Evolutionary conservation across 257 asterid genomes (phyloP), one percentile per base, ranked within the genome.

Genomic region (Nicotiana otophora): DNA sequence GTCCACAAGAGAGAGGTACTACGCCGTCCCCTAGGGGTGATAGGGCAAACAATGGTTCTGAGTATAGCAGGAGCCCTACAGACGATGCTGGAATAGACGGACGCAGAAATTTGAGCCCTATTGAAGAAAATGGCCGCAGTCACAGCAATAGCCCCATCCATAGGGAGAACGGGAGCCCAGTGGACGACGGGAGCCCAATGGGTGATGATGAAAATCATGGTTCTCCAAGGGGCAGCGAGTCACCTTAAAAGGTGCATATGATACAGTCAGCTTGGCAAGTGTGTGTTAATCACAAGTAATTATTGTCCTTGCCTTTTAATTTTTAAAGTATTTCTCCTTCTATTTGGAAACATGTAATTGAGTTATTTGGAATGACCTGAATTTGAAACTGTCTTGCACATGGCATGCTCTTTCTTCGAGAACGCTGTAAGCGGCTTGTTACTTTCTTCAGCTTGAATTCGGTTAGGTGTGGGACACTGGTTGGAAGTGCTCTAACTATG

Each of bases 141-240:
- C 83, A 62, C 70, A 84, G 88, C 80, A 69, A 31, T 36, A 88
- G 92, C 84, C 86, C 89, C 34, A 74, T 81, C 83, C 90, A 83
- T 4, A 83, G 87, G 76, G 89, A 77, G 62, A 80, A 76, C 63
- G 87, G 80, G 28, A 86, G 87, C 81, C 90, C 91, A 15, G 79
- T 84, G 2, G 87, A 48, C 3, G 23, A 83, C 4, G 36, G 81
- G 28, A 82, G 84, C 48, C 81, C 84, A 34, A 15, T 34, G 0
- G 57, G 78, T 46, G 88, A 85, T 51, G 85, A 89, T 64, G 87
- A 85, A 46, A 87, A 82, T 81, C 85, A 60, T 77, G 90, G 82
- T 57, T 90, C 93, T 19, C 92, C 87, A 3, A 85, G 91, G 82
- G 89, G 92, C 84, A 87, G 90, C 7, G 93, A 90, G 46, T 90